These are phyloP conservation scores for Quercus mongolica DNA, from an alignment of 306 rosid genomes.

Conservation along the genomic window DNA sequence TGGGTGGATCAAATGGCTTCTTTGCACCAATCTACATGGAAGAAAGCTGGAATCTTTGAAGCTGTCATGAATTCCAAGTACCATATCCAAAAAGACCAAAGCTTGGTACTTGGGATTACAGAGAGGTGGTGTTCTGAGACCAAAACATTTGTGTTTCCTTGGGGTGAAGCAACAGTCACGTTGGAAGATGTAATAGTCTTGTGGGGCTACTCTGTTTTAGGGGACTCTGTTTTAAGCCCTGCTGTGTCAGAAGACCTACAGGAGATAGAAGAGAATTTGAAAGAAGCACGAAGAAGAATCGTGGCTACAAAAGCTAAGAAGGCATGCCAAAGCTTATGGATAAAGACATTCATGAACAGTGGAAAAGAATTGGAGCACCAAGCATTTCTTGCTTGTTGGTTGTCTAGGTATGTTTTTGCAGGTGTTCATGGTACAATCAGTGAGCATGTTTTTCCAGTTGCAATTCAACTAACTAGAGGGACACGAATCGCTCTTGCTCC, in stretches of 20 bases:
- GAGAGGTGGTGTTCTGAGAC: constrained; percentile 48
- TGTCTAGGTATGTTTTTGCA: background rate
- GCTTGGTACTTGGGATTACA: constrained; percentile 23
- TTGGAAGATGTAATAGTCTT: constrained; percentile 51
- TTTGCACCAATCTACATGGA: constrained; percentile 33
- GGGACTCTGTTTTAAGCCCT: background rate
- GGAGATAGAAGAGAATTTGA: background rate
- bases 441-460: background rate
- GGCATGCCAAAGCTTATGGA: background rate
- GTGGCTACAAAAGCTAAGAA: too few species aligned
- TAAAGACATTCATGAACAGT: background rate
- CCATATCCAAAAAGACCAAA: background rate
- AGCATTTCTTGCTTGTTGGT: background rate
- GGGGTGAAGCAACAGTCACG: constrained; percentile 55
- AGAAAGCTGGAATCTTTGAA: constrained; percentile 38
- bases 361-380: background rate
- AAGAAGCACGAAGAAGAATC: background rate
- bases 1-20: constrained; percentile 36
- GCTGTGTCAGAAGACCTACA: background rate
- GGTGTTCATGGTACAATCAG: background rate
- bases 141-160: constrained; percentile 38
- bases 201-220: constrained; percentile 23
- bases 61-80: constrained; percentile 35
- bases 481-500: constrained; percentile 6
- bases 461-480: constrained; percentile 16